Percentiles rank a stretch among this genome's conserved stretches.
Conservation (phyloP, 805 yeast species). For the Sungouiella blattae region DNA sequence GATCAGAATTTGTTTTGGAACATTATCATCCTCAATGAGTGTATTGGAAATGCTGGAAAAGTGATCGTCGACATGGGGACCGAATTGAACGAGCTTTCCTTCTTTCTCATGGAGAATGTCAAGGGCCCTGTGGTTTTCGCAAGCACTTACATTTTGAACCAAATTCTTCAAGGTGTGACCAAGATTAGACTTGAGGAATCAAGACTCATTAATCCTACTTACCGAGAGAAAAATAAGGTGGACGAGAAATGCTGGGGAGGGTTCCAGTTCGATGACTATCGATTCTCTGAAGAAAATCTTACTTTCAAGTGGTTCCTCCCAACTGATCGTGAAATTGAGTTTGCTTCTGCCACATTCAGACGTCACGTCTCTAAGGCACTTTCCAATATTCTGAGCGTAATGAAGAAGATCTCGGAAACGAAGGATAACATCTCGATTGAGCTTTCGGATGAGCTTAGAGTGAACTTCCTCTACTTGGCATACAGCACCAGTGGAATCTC, state of each 20-base stretch:
- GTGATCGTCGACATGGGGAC: slow-evolving; percentile 41
- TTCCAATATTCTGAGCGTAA: slow-evolving; percentile 35
- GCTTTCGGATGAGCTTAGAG: slow-evolving; percentile 51
- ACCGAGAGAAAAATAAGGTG: slow-evolving; percentile 33
- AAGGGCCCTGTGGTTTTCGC: slow-evolving; percentile 63
- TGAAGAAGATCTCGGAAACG: slow-evolving; percentile 17
- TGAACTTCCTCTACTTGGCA: slow-evolving; percentile 53
- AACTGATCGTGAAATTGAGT: slow-evolving; percentile 45
- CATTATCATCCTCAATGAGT: slow-evolving; percentile 64
- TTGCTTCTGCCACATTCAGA: slow-evolving; percentile 60
- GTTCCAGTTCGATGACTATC: slow-evolving; percentile 51
- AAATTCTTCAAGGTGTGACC: slow-evolving; percentile 60
- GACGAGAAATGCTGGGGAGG: slow-evolving; percentile 71
- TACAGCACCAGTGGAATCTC: slow-evolving; percentile 69
- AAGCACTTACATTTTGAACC: slow-evolving; percentile 62
- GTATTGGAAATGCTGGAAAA: slow-evolving; percentile 64
- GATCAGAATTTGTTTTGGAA: slow-evolving; percentile 77
- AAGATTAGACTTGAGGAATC: slow-evolving; percentile 57
- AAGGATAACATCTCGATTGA: slow-evolving; percentile 21
- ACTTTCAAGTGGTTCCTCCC: slow-evolving; percentile 79
- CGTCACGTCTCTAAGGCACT: slow-evolving; percentile 44
- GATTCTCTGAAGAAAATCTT: slow-evolving; percentile 49
- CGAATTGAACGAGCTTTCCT: slow-evolving; percentile 46
- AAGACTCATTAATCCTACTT: slow-evolving; percentile 48
- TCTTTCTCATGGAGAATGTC: slow-evolving; percentile 44